Evolutionary conservation across 106 monocot genomes (phyloP).

Genomic region (Platanthera guangdongensis): DNA sequence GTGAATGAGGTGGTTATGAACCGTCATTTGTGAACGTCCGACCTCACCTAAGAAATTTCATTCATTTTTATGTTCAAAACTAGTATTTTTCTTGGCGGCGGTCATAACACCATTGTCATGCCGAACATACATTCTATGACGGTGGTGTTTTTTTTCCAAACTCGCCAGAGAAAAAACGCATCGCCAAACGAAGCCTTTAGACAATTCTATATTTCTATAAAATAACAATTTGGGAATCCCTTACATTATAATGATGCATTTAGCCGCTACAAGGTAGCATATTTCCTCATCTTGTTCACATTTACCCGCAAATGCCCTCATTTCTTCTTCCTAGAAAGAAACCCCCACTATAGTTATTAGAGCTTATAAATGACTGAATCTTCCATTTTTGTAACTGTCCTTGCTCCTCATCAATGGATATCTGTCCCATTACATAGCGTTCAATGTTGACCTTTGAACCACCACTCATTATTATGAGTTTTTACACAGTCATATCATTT

Average conservation of each 20-base stretch:
- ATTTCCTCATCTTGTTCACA: too few relatives aligned
- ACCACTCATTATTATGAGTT: neutral
- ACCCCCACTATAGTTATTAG: neutral
- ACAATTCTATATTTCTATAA: neutral
- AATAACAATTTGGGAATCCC: neutral
- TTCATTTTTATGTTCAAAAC: too few relatives aligned
- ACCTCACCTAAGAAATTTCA: too few relatives aligned
- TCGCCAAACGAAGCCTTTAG: neutral
- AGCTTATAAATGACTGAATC: neutral
- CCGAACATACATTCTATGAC: too few relatives aligned
- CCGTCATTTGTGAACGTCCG: too few relatives aligned
- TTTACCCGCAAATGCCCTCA: too few relatives aligned
- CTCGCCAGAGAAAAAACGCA: too few relatives aligned
- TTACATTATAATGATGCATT: neutral
- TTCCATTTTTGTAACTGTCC: neutral
- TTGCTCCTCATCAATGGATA: neutral
- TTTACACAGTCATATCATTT: neutral
- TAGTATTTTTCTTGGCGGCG: too few relatives aligned
- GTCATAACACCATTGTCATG: too few relatives aligned
- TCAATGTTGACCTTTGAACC: neutral
- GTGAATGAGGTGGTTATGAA: too few relatives aligned
- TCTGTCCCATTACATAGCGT: neutral
- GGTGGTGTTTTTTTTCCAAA: too few relatives aligned
- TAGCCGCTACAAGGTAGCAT: too few relatives aligned
- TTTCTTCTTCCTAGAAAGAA: neutral